A percentile compares a stretch with the other conserved stretches of the same genome.
Evolutionary conservation across 306 rosid species (phyloP).

Genomic region (Medicago arabica): DNA sequence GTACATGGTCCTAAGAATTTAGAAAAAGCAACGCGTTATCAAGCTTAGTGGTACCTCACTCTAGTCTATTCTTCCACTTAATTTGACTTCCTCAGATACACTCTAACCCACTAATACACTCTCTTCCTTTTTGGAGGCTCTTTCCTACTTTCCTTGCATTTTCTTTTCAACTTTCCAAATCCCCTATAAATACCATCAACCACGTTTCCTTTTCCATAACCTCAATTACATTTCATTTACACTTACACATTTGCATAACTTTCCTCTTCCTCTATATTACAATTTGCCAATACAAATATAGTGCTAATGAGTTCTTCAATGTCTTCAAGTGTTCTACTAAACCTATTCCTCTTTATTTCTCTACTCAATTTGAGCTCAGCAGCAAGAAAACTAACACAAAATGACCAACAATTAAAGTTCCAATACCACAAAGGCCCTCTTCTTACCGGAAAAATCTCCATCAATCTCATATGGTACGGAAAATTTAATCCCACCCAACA

Average conservation of each 20-base stretch:
- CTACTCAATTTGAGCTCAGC: conserved; percentile 50
- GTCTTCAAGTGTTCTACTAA: conserved; percentile 20
- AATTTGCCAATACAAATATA: no score
- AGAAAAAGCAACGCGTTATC: conserved; percentile 47
- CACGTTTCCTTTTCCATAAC: not conserved
- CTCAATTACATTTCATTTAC: not conserved
- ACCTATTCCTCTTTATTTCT: conserved; percentile 35
- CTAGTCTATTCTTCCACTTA: not conserved
- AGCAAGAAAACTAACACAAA: conserved; percentile 49
- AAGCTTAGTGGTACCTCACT: conserved; percentile 43
- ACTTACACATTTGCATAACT: not conserved
- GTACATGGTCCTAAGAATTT: not conserved
- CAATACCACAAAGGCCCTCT: conserved; percentile 85
- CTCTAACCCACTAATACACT: not conserved
- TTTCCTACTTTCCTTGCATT: not conserved
- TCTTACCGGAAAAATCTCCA: conserved; percentile 54
- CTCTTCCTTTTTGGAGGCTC: not conserved
- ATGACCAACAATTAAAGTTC: conserved; percentile 49
- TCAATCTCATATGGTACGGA: conserved; percentile 82
- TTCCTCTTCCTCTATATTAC: no score
- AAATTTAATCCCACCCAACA: conserved; percentile 68
- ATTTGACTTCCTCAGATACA: not conserved
- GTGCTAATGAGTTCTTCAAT: conserved; percentile 44
- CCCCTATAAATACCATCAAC: conserved; percentile 27
- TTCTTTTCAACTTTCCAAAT: conserved; percentile 9